Evolutionary conservation across 805 yeast species (phyloP).

Genomic region (Yarrowia yakushimensis): DNA sequence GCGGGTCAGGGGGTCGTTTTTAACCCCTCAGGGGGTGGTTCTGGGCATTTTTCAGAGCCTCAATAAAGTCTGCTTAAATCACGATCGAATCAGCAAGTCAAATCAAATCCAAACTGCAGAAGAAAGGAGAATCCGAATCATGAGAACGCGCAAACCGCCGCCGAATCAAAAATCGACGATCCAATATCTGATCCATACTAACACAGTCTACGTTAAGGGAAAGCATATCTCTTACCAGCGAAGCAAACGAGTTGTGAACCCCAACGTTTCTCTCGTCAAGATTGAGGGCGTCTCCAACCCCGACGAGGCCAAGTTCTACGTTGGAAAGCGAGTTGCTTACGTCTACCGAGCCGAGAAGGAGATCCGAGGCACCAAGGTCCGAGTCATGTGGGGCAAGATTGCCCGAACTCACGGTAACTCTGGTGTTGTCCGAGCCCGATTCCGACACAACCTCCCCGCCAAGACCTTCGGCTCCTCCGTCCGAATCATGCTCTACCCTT

Average conservation of each 20-base stretch:
- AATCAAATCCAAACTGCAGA: not conserved
- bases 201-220: conserved; percentile 92
- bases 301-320: conserved; percentile 97
- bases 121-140: not conserved
- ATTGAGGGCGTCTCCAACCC: conserved; percentile 92
- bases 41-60: not conserved
- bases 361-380: conserved; percentile 97
- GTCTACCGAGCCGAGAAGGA: conserved; percentile 99
- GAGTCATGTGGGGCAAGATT: conserved; percentile 99
- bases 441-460: conserved; percentile 98
- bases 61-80: no score
- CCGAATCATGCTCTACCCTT: conserved; percentile 99
- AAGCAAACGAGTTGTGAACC: conserved; percentile 97
- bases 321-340: conserved; percentile 99
- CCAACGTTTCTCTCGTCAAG: conserved; percentile 93
- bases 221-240: conserved; percentile 99
- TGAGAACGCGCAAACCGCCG: no score
- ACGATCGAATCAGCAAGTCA: no score
- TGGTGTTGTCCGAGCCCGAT: conserved; percentile 98
- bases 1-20: not conserved
- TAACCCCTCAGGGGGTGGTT: not conserved
- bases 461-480: conserved; percentile 99
- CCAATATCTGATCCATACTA: not conserved
- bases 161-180: no score
- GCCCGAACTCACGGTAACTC: conserved; percentile 98